Evolutionary conservation across 768 basidiomycete genomes (phyloP).

Genomic region (Lactarius akahatsu): DNA sequence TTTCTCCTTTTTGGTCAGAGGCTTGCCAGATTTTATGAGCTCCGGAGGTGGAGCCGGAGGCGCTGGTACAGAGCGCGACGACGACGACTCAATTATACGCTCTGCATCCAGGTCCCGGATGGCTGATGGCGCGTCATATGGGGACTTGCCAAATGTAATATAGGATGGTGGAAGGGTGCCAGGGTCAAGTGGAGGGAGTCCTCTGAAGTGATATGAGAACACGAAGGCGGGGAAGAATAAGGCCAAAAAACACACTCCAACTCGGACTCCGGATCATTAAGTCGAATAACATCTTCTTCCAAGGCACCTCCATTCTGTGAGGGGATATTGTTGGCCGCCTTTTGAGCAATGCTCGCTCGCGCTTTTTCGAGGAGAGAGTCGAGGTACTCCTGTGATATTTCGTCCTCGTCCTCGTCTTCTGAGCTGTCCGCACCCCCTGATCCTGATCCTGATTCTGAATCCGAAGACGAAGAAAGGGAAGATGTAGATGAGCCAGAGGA

Average conservation of each 20-base stretch:
- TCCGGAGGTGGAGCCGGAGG: constrained; percentile 64
- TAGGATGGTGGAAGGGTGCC: constrained; percentile 64
- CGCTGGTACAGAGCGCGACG: constrained; percentile 50
- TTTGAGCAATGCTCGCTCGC: constrained; percentile 42
- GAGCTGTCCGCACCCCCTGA: constrained; percentile 24
- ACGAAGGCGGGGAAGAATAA: constrained; percentile 11
- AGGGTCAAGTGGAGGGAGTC: constrained; percentile 64
- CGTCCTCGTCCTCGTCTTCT: constrained; percentile 42
- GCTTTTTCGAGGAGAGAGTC: constrained; percentile 64
- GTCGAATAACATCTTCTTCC: constrained; percentile 57
- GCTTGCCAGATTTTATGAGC: constrained; percentile 58
- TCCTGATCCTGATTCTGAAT: constrained; percentile 40
- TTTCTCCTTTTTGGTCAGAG: constrained; percentile 67
- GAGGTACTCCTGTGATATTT: constrained; percentile 59
- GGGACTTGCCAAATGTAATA: constrained; percentile 51
- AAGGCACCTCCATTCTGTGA: constrained; percentile 17
- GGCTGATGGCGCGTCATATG: constrained; percentile 44
- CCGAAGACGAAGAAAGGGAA: constrained; percentile 26
- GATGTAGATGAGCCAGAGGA: constrained; percentile 16
- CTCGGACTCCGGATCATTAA: constrained; percentile 38
- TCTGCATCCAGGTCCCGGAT: constrained; percentile 65
- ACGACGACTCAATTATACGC: constrained; percentile 50
- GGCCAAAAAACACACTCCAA: constrained; percentile 38
- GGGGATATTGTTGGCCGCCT: constrained; percentile 25
- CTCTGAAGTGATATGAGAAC: constrained; percentile 38